phyloP scores from a whole-genome alignment of 805 yeast species.

The Pichia nanzhaoensis region DNA sequence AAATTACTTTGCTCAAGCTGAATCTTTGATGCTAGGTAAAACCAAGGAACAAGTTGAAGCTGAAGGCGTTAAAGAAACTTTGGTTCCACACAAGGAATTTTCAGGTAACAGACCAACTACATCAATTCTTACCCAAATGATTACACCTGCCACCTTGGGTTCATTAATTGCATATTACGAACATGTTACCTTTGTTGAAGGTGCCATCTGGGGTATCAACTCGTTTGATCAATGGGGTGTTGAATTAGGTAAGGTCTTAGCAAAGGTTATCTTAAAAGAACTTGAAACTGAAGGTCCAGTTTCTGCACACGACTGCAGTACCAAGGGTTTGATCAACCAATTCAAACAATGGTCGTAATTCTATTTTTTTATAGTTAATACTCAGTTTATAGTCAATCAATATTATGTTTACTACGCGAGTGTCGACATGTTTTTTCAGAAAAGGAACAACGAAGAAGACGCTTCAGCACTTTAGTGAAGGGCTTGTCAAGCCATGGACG shows the following conservation, averaged over 20 bases:
- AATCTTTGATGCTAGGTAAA: constrained; percentile 96
- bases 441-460: too few relatives aligned
- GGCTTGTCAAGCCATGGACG: too few relatives aligned
- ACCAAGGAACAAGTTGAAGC: constrained; percentile 72
- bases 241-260: constrained; percentile 95
- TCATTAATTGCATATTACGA: constrained; percentile 97
- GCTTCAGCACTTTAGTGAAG: too few relatives aligned
- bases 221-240: constrained; percentile 99
- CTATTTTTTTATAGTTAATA: not conserved
- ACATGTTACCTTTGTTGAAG: constrained; percentile 95
- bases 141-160: constrained; percentile 95
- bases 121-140: constrained; percentile 88
- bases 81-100: constrained; percentile 94
- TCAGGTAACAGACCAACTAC: constrained; percentile 99
- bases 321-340: constrained; percentile 89
- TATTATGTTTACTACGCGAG: too few relatives aligned
- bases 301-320: constrained; percentile 77
- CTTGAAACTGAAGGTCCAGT: constrained; percentile 57
- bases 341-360: constrained; percentile 76
- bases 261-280: constrained; percentile 91
- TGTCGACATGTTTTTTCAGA: too few relatives aligned
- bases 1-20: constrained; percentile 97
- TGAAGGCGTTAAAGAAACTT: constrained; percentile 77
- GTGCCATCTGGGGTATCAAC: constrained; percentile 99
- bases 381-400: too few relatives aligned